A percentile compares a stretch with the other conserved stretches of the same genome.
Evolutionary conservation across 169 alveolate species (phyloP).

Genomic region (Eimeria praecox): DNA sequence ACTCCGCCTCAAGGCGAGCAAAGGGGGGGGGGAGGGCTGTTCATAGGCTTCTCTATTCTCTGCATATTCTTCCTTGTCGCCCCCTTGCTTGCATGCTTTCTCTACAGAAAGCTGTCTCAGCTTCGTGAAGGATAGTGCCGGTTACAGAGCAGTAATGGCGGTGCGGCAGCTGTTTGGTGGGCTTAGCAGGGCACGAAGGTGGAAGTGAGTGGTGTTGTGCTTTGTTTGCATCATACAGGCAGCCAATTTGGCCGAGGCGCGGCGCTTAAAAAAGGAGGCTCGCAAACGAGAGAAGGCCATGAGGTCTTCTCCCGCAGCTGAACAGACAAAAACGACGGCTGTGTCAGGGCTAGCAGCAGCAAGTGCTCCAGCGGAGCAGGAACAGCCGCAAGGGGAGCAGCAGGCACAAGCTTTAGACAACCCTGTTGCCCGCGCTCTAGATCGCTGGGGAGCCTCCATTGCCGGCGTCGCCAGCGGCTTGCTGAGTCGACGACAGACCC

Average conservation of each 20-base stretch:
- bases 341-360: background rate
- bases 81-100: background rate
- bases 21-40: background rate
- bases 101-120: background rate
- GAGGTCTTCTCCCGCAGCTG: background rate
- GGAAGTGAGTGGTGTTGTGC: background rate
- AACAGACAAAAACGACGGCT: background rate
- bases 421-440: slow-evolving; percentile 63
- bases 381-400: background rate
- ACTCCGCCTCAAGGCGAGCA: slow-evolving; percentile 61
- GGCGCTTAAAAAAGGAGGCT: slow-evolving; percentile 56
- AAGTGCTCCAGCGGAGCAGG: background rate
- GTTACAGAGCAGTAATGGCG: background rate
- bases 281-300: background rate
- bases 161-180: background rate
- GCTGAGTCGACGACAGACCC: background rate
- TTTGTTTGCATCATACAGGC: slow-evolving; percentile 16
- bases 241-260: slow-evolving; percentile 60
- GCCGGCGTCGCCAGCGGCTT: background rate
- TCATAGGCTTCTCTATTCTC: background rate
- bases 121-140: background rate
- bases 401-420: background rate
- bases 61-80: background rate
- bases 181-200: background rate
- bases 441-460: slow-evolving; percentile 43